Evolutionary conservation across 2,329 filamentous ascomycete species (phyloP).

Genomic region (Penicillium psychrosexuale): DNA sequence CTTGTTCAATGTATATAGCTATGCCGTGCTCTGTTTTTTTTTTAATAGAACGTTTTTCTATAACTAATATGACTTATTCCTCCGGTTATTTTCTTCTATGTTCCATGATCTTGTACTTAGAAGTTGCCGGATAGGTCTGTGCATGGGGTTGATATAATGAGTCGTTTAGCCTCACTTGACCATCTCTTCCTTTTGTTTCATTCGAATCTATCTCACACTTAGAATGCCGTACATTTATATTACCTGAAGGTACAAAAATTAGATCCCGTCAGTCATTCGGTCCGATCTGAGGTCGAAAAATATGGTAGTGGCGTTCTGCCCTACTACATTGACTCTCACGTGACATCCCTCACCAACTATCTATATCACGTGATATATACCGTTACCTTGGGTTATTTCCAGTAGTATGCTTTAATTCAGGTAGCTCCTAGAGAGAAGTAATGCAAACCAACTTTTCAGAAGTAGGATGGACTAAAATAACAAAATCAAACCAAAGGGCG

Average conservation of each 20-base stretch:
- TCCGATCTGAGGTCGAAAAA: too few relatives aligned
- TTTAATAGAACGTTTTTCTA: conserved; percentile 21
- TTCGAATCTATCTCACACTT: neutral
- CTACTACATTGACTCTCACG: too few relatives aligned
- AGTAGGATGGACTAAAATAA: neutral
- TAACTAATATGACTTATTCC: conserved; percentile 18
- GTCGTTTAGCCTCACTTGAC: too few relatives aligned
- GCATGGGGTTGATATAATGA: too few relatives aligned
- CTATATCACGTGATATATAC: too few relatives aligned
- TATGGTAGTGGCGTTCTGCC: too few relatives aligned
- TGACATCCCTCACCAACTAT: too few relatives aligned
- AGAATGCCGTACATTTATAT: neutral
- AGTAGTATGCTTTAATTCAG: neutral
- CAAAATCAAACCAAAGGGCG: neutral
- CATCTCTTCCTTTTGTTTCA: neutral
- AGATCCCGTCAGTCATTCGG: too few relatives aligned
- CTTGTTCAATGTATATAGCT: conserved; percentile 26
- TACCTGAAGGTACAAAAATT: neutral
- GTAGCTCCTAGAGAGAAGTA: neutral
- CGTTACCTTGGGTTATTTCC: neutral
- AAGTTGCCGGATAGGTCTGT: neutral
- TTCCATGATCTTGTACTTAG: neutral
- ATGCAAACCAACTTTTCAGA: neutral
- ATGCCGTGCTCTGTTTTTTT: conserved; percentile 12
- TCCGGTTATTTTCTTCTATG: conserved; percentile 4